These are phyloP conservation scores for Hypsizygus marmoreus DNA, from an alignment of 768 basidiomycete genomes.

Conservation along the genomic window DNA sequence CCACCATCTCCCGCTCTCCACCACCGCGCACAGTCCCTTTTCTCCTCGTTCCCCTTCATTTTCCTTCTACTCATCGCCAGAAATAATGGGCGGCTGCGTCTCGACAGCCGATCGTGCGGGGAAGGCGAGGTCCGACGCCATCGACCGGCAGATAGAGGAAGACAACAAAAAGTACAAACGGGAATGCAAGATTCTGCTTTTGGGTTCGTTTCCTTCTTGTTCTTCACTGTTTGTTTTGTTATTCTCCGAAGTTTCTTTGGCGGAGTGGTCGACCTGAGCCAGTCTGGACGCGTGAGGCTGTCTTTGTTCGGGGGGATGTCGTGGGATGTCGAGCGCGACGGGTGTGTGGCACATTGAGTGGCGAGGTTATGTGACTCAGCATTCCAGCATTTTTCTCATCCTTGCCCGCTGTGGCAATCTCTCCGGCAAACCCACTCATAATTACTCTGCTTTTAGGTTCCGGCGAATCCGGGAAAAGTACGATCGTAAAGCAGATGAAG, in stretches of 20 bases:
- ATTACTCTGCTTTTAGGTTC: conserved; percentile 79
- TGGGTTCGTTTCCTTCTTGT: conserved; percentile 56
- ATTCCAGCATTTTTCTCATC: not conserved
- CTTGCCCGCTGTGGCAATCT: not conserved
- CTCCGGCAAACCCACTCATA: not conserved
- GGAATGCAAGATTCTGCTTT: conserved; percentile 92
- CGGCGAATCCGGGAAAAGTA: conserved; percentile 93
- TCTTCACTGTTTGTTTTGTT: not conserved
- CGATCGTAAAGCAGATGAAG: conserved; percentile 96
- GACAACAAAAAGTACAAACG: conserved; percentile 79
- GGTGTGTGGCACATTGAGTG: not conserved
- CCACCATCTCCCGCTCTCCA: no score
- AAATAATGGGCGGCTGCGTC: conserved; percentile 79
- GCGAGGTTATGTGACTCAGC: not conserved
- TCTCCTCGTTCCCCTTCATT: no score
- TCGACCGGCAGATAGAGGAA: conserved; percentile 85
- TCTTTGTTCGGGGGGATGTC: not conserved
- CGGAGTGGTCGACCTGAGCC: not conserved
- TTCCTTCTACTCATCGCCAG: no score
- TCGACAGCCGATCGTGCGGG: conserved; percentile 59
- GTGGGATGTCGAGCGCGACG: not conserved
- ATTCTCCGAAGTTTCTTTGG: not conserved
- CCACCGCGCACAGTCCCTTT: no score
- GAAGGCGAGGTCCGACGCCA: conserved; percentile 66
- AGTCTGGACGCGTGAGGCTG: no score